Conservation (phyloP, 148 eudicot genomes). For the Agrostemma githago region DNA sequence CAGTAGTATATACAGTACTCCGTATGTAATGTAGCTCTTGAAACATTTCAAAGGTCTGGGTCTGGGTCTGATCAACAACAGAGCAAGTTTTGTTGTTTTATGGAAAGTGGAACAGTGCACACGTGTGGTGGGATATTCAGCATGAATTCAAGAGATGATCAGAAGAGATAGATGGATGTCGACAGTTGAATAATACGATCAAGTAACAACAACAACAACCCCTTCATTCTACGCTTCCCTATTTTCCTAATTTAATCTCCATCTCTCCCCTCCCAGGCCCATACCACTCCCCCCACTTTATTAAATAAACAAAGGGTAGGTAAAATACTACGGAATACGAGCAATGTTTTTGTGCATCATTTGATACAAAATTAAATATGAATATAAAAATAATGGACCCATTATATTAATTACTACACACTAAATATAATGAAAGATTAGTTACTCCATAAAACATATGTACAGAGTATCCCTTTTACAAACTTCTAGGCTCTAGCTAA, state of each 20-base stretch:
- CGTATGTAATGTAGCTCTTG: background rate
- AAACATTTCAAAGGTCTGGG: slow-evolving; percentile 9
- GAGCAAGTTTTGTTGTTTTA: slow-evolving; percentile 16
- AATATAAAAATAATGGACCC: too few relatives aligned
- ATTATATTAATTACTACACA: too few relatives aligned
- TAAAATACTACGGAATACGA: too few relatives aligned
- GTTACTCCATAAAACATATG: too few relatives aligned
- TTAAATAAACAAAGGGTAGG: too few relatives aligned
- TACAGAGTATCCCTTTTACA: too few relatives aligned
- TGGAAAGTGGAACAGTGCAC: slow-evolving; percentile 23
- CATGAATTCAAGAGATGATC: background rate
- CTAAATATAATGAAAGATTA: too few relatives aligned
- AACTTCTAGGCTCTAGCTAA: too few relatives aligned
- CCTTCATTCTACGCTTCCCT: background rate
- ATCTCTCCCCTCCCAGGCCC: background rate
- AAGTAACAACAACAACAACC: background rate
- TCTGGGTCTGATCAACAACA: background rate
- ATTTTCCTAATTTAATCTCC: background rate
- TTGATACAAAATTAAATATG: too few relatives aligned
- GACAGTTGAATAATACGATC: slow-evolving; percentile 10
- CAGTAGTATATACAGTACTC: too few relatives aligned
- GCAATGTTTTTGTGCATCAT: too few relatives aligned
- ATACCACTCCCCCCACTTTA: too few relatives aligned
- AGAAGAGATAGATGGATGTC: slow-evolving; percentile 23
- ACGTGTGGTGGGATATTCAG: slow-evolving; percentile 31